Evolutionary conservation across 2,329 filamentous ascomycete species (phyloP).

Genomic region (Ophiosphaerella narmari): DNA sequence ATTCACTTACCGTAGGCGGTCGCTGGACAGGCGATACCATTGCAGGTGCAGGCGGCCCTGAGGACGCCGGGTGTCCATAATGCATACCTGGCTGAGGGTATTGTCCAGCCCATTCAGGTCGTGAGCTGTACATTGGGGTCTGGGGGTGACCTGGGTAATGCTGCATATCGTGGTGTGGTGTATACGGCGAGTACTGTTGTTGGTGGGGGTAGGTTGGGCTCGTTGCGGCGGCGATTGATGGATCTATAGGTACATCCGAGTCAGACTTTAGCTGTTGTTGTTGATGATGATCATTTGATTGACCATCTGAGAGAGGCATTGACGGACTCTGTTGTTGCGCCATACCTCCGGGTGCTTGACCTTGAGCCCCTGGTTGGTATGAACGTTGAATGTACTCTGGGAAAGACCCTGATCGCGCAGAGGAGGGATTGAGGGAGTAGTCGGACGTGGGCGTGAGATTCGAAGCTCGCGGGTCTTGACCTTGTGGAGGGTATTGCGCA

Average conservation of each 20-base stretch:
- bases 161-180: slow-evolving; percentile 82
- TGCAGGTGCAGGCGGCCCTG: slow-evolving; percentile 60
- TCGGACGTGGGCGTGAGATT: slow-evolving; percentile 87
- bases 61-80: slow-evolving; percentile 61
- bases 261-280: slow-evolving; percentile 80
- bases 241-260: slow-evolving; percentile 98
- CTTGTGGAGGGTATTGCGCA: slow-evolving; percentile 79
- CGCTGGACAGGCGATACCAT: slow-evolving; percentile 65
- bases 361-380: slow-evolving; percentile 77
- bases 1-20: slow-evolving; percentile 63
- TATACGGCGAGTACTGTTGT: slow-evolving; percentile 84
- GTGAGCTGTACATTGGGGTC: slow-evolving; percentile 66
- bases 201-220: slow-evolving; percentile 88
- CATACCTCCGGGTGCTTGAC: slow-evolving; percentile 85
- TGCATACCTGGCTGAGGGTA: slow-evolving; percentile 57
- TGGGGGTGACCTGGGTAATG: slow-evolving; percentile 68
- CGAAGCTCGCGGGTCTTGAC: slow-evolving; percentile 75
- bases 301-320: slow-evolving; percentile 81
- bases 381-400: slow-evolving; percentile 83
- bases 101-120: slow-evolving; percentile 71
- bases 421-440: slow-evolving; percentile 77
- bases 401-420: slow-evolving; percentile 80
- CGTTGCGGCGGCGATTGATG: slow-evolving; percentile 88
- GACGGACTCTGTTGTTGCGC: slow-evolving; percentile 99
- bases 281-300: slow-evolving; percentile 71